Base-by-base conservation (phyloP, 148 eudicot species). In the Heliosperma pusillum region DNA sequence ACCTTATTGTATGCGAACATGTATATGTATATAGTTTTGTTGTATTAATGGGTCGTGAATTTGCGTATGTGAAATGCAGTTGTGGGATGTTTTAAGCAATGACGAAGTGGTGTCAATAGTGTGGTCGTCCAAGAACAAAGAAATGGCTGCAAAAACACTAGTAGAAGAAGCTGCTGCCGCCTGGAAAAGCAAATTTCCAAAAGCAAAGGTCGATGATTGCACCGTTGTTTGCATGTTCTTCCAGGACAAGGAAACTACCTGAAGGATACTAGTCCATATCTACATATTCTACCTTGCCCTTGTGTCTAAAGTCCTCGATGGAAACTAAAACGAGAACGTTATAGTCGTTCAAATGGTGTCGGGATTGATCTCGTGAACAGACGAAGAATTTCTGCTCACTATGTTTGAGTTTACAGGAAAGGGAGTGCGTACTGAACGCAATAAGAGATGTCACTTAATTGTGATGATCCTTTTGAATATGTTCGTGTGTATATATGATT, bases 71-170 rank as follows among this genome's bases (percentile, higher is more conserved):
- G 26, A 63, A 55, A 62, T 19, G 33, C 78, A 90, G 96, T 86
- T 93, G 59, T 93, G 97, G 98, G 97, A 91, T 85, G 97, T 87
- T 72, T 78, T 93, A 2, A 88, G 84, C 82, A 91, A 91, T 58
- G 80, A 88, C 3, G 80, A 87, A 73, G 97, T 91, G 0, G 88
- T 79, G 9, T 69, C 82, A 0, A 75, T 78, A 3, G 89, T 93
- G 55, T 62, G 76, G 36, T 70, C 83, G n/a, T 81, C 88, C 17
- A 78, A 68, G 36, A 87, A 45, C 63, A 87, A 81, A 81, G 88
- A 74, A 42, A 78, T 52, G 22, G 97, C 97, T 2, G 95, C 97
- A 56, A 82, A 72, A 69, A 86, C 88, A 55, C 86, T 91, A 50
- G 86, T 89, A 10, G 81, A 80, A 0, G 81, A 80, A 24, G 92